Conservation (phyloP, 2,329 filamentous ascomycete genomes). For the Corynespora cassiicola region DNA sequence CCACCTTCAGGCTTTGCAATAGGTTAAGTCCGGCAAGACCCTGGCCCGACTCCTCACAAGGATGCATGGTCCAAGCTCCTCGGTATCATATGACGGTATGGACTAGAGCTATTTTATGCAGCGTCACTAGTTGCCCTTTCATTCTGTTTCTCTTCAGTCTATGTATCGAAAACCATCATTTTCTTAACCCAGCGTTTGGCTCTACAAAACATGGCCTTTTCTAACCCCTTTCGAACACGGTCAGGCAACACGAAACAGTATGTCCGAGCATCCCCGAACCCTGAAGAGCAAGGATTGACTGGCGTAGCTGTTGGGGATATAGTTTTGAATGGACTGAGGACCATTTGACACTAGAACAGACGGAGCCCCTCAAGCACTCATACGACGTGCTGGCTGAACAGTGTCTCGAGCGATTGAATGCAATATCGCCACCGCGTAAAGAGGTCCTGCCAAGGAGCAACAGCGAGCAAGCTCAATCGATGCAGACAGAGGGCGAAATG, state of each 20-base stretch:
- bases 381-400: slow-evolving; percentile 75
- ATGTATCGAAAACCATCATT: neutral
- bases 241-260: slow-evolving; percentile 53
- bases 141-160: slow-evolving; percentile 1
- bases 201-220: slow-evolving; percentile 47
- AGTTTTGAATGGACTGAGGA: slow-evolving; percentile 72
- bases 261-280: too few species aligned
- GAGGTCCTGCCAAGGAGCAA: slow-evolving; percentile 48
- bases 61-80: slow-evolving; percentile 28
- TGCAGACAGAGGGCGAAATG: slow-evolving; percentile 37
- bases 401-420: slow-evolving; percentile 68
- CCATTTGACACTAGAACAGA: slow-evolving; percentile 67
- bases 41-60: slow-evolving; percentile 14
- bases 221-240: slow-evolving; percentile 49
- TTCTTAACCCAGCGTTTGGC: slow-evolving; percentile 7
- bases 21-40: slow-evolving; percentile 16
- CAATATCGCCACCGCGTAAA: slow-evolving; percentile 60
- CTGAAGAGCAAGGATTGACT: slow-evolving; percentile 24
- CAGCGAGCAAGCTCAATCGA: slow-evolving; percentile 33
- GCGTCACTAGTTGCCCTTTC: neutral
- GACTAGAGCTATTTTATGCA: slow-evolving; percentile 6
- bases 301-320: slow-evolving; percentile 66
- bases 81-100: slow-evolving; percentile 38
- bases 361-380: slow-evolving; percentile 66
- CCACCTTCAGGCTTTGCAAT: neutral